Conservation (phyloP, 2,329 filamentous ascomycete species). For the Karstenula rhodostoma region DNA sequence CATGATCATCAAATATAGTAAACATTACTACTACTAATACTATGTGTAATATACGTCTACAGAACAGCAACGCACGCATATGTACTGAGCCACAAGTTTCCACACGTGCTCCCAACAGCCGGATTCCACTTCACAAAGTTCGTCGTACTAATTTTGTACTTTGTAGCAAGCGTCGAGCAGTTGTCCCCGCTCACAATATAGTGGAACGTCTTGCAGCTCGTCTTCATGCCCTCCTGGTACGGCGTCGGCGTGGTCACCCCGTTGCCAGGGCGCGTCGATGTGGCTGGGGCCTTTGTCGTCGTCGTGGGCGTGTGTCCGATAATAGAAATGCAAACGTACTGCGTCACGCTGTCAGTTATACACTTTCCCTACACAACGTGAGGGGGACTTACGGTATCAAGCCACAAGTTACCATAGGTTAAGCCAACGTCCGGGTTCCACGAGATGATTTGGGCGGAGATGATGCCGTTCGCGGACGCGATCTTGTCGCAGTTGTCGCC, state of each 20-base stretch:
- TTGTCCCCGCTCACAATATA: conserved; percentile 12
- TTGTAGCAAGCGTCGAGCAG: conserved; percentile 11
- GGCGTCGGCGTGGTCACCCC: conserved; percentile 11
- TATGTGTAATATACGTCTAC: background rate
- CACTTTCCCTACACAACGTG: background rate
- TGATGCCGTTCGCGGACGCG: conserved; percentile 1
- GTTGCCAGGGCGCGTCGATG: conserved; percentile 12
- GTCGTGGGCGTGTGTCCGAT: conserved; percentile 12
- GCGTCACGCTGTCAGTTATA: background rate
- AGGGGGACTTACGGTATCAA: conserved; percentile 2
- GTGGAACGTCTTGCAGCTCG: conserved; percentile 17
- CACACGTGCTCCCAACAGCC: conserved; percentile 11
- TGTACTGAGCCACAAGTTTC: conserved; percentile 16
- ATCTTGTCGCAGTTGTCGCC: conserved; percentile 14
- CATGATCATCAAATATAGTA: background rate
- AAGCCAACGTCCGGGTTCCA: conserved; percentile 17
- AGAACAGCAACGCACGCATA: conserved; percentile 20
- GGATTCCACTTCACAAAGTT: conserved; percentile 26
- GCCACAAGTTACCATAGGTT: conserved; percentile 12
- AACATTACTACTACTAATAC: background rate
- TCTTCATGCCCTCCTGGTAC: conserved; percentile 11
- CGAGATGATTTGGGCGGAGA: background rate
- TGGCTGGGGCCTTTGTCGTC: conserved; percentile 9
- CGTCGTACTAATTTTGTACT: conserved; percentile 15
- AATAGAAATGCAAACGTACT: conserved; percentile 11